These are phyloP conservation scores for Venturia carpophila DNA, from an alignment of 2,329 filamentous ascomycete species.

Conservation along the genomic window DNA sequence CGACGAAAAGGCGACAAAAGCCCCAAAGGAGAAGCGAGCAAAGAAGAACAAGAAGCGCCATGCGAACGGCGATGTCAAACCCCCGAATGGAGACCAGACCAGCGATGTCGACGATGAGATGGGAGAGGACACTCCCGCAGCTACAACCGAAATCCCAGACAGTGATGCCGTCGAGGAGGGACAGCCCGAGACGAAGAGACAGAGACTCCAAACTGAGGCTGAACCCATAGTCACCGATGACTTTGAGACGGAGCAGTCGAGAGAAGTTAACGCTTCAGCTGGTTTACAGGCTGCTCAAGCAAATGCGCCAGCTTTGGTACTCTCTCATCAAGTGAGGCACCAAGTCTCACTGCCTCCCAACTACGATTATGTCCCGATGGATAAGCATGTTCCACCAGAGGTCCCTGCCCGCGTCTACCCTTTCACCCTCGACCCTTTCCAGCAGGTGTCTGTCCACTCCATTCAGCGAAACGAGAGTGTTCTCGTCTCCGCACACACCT, in stretches of 20 bases:
- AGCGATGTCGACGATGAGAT: constrained; percentile 37
- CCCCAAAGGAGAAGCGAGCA: constrained; percentile 22
- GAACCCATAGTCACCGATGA: constrained; percentile 83
- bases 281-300: constrained; percentile 53
- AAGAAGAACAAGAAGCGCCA: constrained; percentile 74
- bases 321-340: constrained; percentile 97
- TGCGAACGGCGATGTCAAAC: constrained; percentile 70
- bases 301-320: constrained; percentile 63
- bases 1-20: constrained; percentile 29
- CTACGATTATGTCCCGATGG: constrained; percentile 91
- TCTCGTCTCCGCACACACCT: constrained; percentile 91
- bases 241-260: constrained; percentile 89
- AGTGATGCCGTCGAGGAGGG: constrained; percentile 28
- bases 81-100: constrained; percentile 28
- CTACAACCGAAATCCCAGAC: constrained; percentile 21
- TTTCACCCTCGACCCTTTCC: constrained; percentile 95
- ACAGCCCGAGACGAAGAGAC: constrained; percentile 52
- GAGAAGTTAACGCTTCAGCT: constrained; percentile 75
- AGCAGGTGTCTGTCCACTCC: constrained; percentile 86
- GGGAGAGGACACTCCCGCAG: constrained; percentile 35
- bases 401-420: constrained; percentile 76
- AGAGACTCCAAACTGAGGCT: constrained; percentile 53
- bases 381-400: constrained; percentile 82
- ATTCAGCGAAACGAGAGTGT: constrained; percentile 97
- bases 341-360: constrained; percentile 92